Conservation (phyloP, 371 early-diverging fungal species). For the Funneliformis caledonium region DNA sequence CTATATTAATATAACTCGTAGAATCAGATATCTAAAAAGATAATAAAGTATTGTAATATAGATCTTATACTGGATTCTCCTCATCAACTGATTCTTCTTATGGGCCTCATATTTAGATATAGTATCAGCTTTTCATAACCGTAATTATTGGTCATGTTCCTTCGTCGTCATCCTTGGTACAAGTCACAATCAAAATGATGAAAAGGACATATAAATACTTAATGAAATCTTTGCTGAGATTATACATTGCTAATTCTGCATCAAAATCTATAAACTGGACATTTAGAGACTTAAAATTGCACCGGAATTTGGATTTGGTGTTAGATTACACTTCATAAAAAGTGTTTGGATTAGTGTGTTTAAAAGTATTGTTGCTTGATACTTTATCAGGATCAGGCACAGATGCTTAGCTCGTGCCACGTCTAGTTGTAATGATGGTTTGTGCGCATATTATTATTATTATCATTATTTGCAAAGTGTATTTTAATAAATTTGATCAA, state of each 20-base stretch:
- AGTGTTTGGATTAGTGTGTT: no score
- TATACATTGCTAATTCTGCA: conserved; percentile 77
- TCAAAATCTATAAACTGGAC: conserved; percentile 48
- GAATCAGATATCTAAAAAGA: conserved; percentile 18
- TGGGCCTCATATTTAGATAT: conserved; percentile 77
- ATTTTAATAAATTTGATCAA: no score
- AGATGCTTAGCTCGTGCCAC: no score
- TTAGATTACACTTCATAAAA: no score
- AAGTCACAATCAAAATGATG: conserved; percentile 34
- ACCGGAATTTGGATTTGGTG: conserved; percentile 64
- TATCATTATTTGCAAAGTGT: no score
- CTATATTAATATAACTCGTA: background rate
- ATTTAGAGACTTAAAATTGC: conserved; percentile 64
- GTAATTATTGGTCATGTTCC: conserved; percentile 46
- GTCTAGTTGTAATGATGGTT: no score
- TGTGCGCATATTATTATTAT: no score
- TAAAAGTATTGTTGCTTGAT: no score
- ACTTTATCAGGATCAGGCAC: no score
- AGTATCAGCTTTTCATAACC: conserved; percentile 66
- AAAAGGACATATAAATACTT: conserved; percentile 82
- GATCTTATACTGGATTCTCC: background rate
- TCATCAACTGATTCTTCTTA: background rate
- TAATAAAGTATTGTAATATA: background rate
- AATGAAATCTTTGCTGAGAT: conserved; percentile 77
- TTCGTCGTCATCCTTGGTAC: conserved; percentile 54